Conservation (phyloP, 805 yeast genomes). For the Lipomyces yamanashiensis region DNA sequence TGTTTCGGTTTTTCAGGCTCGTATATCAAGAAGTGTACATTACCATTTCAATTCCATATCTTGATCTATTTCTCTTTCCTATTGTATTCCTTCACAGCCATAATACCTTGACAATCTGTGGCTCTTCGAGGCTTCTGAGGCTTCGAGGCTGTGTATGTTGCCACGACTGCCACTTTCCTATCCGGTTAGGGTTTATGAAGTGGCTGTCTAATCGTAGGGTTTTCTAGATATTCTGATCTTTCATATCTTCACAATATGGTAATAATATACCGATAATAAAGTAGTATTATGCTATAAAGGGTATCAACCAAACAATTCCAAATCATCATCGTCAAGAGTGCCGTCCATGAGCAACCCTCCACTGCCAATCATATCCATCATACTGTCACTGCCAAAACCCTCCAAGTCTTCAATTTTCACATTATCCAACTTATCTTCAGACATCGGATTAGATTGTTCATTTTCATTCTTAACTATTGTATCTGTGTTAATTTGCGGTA, state of each 20-base stretch:
- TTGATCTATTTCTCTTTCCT: not conserved
- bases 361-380: conserved; percentile 1
- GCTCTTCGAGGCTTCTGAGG: not conserved
- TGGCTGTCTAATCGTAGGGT: not conserved
- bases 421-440: not conserved
- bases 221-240: no score
- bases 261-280: not conserved
- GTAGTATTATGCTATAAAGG: not conserved
- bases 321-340: conserved; percentile 1
- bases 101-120: no score
- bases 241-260: no score
- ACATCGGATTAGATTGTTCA: not conserved
- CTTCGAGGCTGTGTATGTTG: not conserved
- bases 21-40: no score
- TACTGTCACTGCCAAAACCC: not conserved
- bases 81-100: not conserved
- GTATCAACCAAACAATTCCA: conserved; percentile 5
- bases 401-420: not conserved
- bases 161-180: conserved; percentile 11
- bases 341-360: not conserved
- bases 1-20: no score
- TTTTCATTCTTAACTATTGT: not conserved
- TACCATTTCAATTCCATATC: not conserved
- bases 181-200: conserved; percentile 13
- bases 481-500: not conserved